Base-by-base conservation (phyloP, 1,284 basidiomycete species). In the Apiotrichum gracile region DNA sequence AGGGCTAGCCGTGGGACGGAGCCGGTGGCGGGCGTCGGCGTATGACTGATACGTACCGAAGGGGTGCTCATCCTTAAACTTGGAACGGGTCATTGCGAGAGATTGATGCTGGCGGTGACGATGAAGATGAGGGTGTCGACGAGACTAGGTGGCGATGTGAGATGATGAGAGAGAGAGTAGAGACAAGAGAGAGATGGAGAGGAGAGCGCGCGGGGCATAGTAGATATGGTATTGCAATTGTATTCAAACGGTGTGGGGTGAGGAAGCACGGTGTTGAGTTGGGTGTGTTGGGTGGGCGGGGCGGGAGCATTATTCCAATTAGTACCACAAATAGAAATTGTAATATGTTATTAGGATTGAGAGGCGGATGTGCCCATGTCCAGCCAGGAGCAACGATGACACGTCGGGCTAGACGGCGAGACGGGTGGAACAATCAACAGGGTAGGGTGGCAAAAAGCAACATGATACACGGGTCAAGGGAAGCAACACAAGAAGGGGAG, bases 1-100 rank as follows among this genome's bases (percentile, higher is more conserved):
- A 16, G 12, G 34, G 3, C n/a, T n/a, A n/a, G 34, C 3, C 16
- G 6, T 7, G 12, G 34, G 8, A 17, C 34, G n/a, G 16, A 8
- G 34, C 16, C 16, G 34, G 7, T 35, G 34, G 16, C 12, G 16
- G 34, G 34, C 12, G 12, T 16, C n/a, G n/a, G n/a, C n/a, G n/a
- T n/a, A n/a, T n/a, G n/a, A n/a, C n/a, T n/a, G n/a, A 31, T 34
- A 80, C 85, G 60, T 66, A 96, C 93, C 93, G 73, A 97, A 98
- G 55, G 92, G 89, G 77, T 98, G 96, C 80, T 98, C 96, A 78
- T 97, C 94, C 85, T 98, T 98, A 83, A 98, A 98, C 81, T 97
- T 96, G 74, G 92, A 94, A 74, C 92, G 85, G 86, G 97, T 96
- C 72, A 75, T 77, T 13, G 26, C 64, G 57, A 35, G n/a, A n/a